Base-by-base conservation (phyloP, 2,329 filamentous ascomycete genomes). In the Penicillium rolfsii region DNA sequence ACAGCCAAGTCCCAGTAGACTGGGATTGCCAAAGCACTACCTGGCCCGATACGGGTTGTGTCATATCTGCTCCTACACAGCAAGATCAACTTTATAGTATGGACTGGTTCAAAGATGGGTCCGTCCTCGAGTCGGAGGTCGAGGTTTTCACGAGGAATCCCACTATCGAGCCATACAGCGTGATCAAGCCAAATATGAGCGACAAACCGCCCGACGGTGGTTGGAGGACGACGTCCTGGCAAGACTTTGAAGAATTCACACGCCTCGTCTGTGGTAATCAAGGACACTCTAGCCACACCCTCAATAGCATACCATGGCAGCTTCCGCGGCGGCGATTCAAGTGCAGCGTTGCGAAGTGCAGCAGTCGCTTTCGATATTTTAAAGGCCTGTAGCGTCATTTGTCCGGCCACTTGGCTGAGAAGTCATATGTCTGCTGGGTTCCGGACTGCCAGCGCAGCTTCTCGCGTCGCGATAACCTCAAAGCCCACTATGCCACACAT, bases 91-190 rank as follows among this genome's bases (percentile, higher is more conserved):
- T 22, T 43, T 5, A 43, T 22, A 43, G 22, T 43, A 22, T 22
- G n/a, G 40, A 22, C n/a, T 43, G n/a, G 40, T 43, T 43, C n/a
- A 43, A 43, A 43, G 45, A 26, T 35, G 46, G 64, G 0, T 56
- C 64, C 26, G 61, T 71, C 33, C 70, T 57, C 43, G 66, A 68
- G 16, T 30, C 53, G 1, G 69, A 71, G 33, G 64, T 72, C 22
- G 61, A 64, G 4, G 70, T 72, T 40, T 64, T 72, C 35, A 22
- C 40, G 40, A 43, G 40, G 6, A 43, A 43, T 22, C 40, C 40
- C 40, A 43, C n/a, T 22, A 22, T 22, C 40, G 40, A 43, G 40
- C n/a, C 40, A 43, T 43, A 43, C 40, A 43, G 40, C 40, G 40
- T 43, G n/a, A 43, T 22, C 40, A 43, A 22, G 8, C 40, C 8